A percentile compares a stretch with the other conserved stretches of the same genome.
Evolutionary conservation across 331 rosid species (phyloP).

Genomic region (Spiraea crenata): DNA sequence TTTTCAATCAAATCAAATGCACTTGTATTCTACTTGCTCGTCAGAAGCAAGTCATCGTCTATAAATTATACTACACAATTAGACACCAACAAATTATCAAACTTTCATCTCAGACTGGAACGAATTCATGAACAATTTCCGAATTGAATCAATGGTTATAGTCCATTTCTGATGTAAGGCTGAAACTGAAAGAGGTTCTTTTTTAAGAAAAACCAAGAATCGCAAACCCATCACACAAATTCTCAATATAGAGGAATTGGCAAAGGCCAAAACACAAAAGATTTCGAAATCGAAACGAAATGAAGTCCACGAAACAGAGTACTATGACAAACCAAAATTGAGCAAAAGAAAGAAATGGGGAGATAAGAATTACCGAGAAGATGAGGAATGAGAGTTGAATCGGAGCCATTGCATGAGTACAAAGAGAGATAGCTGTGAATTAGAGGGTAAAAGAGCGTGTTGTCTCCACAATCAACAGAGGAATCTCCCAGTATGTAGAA

Average conservation of each 20-base stretch:
- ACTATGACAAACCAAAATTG: neutral
- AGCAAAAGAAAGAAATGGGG: neutral
- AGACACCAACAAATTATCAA: no score
- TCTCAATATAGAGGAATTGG: neutral
- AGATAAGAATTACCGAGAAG: slow-evolving; percentile 56
- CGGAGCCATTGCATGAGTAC: slow-evolving; percentile 56
- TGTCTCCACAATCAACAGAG: slow-evolving; percentile 80
- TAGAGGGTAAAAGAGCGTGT: slow-evolving; percentile 66
- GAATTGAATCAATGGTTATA: no score
- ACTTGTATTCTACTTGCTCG: neutral
- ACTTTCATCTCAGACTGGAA: no score
- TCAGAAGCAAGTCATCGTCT: no score
- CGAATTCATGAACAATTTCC: no score
- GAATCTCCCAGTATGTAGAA: slow-evolving; percentile 78
- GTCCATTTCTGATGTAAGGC: no score
- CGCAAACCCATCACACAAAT: neutral
- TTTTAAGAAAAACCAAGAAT: neutral
- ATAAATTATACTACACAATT: no score
- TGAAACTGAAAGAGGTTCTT: no score
- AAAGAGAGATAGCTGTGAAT: slow-evolving; percentile 68
- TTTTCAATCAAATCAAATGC: neutral
- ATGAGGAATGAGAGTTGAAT: slow-evolving; percentile 68
- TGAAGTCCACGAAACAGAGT: slow-evolving; percentile 8
- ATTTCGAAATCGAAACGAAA: neutral
- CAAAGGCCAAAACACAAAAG: neutral